phyloP scores from a whole-genome alignment of 2,329 filamentous ascomycete genomes.

The Colletotrichum sp. region DNA sequence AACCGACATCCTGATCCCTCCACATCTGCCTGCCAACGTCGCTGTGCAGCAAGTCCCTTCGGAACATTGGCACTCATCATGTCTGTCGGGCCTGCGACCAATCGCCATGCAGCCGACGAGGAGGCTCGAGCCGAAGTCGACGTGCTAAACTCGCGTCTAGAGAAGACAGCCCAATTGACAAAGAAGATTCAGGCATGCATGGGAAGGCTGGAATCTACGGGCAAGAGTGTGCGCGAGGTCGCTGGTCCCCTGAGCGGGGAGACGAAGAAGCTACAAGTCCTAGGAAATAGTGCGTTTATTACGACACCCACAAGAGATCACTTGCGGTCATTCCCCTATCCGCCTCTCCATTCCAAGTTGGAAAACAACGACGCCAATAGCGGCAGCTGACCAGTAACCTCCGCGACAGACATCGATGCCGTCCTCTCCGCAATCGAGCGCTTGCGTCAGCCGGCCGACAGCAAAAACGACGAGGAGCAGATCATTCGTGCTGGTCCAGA shows the following conservation, averaged over 20 bases:
- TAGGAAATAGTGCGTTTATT: conserved; percentile 71
- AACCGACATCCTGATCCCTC: background rate
- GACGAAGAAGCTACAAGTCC: conserved; percentile 86
- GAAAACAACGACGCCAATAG: background rate
- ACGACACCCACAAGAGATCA: background rate
- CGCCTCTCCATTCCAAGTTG: background rate
- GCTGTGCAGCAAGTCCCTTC: background rate
- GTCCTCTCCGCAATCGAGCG: conserved; percentile 87
- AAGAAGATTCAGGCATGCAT: conserved; percentile 95
- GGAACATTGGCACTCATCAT: conserved; percentile 35
- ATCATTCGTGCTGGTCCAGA: conserved; percentile 90
- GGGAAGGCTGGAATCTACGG: conserved; percentile 82
- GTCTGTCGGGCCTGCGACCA: conserved; percentile 54
- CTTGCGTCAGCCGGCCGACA: conserved; percentile 88
- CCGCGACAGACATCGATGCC: conserved; percentile 75
- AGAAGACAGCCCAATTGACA: conserved; percentile 91
- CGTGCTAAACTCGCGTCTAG: conserved; percentile 75
- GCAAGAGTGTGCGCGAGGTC: conserved; percentile 89
- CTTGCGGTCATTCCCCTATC: background rate
- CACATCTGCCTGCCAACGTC: background rate
- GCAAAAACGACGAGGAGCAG: conserved; percentile 88
- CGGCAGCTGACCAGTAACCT: conserved; percentile 23
- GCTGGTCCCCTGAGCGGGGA: conserved; percentile 93
- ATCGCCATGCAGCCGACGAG: conserved; percentile 63
- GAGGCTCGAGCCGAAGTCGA: conserved; percentile 74